Percentiles rank a stretch among this genome's conserved stretches.
Conservation (phyloP, 2,329 filamentous ascomycete species). For the Penicillium expansum region DNA sequence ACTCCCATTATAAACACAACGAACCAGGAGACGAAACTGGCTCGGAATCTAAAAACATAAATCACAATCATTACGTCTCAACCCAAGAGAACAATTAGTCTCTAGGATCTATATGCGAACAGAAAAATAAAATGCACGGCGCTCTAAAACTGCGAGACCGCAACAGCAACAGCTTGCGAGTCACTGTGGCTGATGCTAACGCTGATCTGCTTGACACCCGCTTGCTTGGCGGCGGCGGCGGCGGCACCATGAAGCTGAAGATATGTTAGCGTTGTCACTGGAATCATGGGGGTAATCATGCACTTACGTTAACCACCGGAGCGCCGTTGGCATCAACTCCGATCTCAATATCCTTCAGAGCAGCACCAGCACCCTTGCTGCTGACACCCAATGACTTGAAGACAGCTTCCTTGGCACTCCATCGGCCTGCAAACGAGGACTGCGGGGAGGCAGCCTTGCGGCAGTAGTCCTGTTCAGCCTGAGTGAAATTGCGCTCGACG, state of each 20-base stretch:
- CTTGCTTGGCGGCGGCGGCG: slow-evolving; percentile 75
- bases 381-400: slow-evolving; percentile 93
- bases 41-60: slow-evolving; percentile 23
- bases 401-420: slow-evolving; percentile 96
- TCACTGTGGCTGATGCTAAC: slow-evolving; percentile 97
- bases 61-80: slow-evolving; percentile 30
- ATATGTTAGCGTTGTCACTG: slow-evolving; percentile 20
- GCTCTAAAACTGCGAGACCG: slow-evolving; percentile 70
- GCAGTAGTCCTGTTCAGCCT: slow-evolving; percentile 82
- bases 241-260: slow-evolving; percentile 80
- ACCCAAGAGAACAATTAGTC: slow-evolving; percentile 4
- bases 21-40: slow-evolving; percentile 26
- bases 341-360: slow-evolving; percentile 94
- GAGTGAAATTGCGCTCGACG: slow-evolving; percentile 89
- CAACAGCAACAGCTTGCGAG: slow-evolving; percentile 89
- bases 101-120: slow-evolving; percentile 15
- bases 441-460: slow-evolving; percentile 72
- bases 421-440: slow-evolving; percentile 89
- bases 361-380: slow-evolving; percentile 82
- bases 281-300: neutral
- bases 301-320: slow-evolving; percentile 77
- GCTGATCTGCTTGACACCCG: slow-evolving; percentile 81
- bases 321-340: slow-evolving; percentile 74
- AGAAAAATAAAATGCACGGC: slow-evolving; percentile 13
- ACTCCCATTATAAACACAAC: slow-evolving; percentile 29